phyloP scores from a whole-genome alignment of 2,329 filamentous ascomycete genomes.

The Colletotrichum abscissum region DNA sequence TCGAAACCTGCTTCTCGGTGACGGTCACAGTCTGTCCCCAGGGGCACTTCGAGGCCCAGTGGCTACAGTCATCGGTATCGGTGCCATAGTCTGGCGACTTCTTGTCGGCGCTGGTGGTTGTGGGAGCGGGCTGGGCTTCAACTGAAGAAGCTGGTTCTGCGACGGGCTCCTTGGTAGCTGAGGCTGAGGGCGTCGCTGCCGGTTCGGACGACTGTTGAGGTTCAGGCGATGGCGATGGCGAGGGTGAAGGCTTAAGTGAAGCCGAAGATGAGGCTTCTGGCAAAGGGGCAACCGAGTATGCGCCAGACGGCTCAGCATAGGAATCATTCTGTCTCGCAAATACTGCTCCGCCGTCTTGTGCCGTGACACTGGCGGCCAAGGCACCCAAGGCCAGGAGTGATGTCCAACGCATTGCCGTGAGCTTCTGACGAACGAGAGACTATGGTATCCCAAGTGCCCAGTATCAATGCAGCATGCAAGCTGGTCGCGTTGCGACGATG shows the following conservation, averaged over 20 bases:
- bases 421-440: constrained; percentile 10
- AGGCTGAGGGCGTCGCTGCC: neutral
- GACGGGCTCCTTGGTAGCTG: neutral
- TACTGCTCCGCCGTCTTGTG: constrained; percentile 1
- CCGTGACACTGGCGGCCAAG: constrained; percentile 13
- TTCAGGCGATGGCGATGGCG: neutral
- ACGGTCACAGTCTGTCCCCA: constrained; percentile 26
- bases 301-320: neutral
- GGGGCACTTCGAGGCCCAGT: constrained; percentile 31
- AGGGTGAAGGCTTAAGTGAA: neutral
- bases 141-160: neutral
- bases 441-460: constrained; percentile 3
- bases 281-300: neutral
- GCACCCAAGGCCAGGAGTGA: constrained; percentile 21
- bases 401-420: constrained; percentile 14
- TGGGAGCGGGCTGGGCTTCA: constrained; percentile 15
- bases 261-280: neutral
- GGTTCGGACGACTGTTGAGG: neutral
- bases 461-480: constrained; percentile 16
- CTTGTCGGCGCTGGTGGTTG: neutral
- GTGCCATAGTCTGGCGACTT: constrained; percentile 12
- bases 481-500: constrained; percentile 7
- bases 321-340: constrained; percentile 28
- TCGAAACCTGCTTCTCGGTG: constrained; percentile 16
- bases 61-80: constrained; percentile 26